phyloP scores from a whole-genome alignment of 352 stramenopile species.

The Phytopythium montanum region DNA sequence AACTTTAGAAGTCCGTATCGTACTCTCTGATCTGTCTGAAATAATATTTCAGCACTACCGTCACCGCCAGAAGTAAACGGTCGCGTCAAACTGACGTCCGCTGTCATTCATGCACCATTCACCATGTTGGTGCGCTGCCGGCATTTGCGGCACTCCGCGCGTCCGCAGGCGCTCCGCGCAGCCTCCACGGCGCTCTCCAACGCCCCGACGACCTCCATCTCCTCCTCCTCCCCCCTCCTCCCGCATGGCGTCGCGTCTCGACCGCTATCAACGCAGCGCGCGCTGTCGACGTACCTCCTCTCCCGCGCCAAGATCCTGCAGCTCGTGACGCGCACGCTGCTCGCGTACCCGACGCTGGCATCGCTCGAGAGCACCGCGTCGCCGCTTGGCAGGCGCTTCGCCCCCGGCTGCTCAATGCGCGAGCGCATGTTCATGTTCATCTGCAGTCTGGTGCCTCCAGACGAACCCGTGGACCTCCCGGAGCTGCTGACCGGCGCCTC shows the following conservation, averaged over 20 bases:
- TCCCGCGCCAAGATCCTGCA: slow-evolving; percentile 36
- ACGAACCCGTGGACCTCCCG: slow-evolving; percentile 36
- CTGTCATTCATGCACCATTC: not conserved
- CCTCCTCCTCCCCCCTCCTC: not conserved
- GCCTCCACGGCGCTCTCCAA: not conserved
- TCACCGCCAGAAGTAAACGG: not conserved
- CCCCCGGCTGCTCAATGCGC: slow-evolving; percentile 16
- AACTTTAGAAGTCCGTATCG: not conserved
- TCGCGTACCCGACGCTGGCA: slow-evolving; percentile 36
- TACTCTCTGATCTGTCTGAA: not conserved
- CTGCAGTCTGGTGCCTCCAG: slow-evolving; percentile 32
- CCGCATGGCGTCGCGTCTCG: not conserved
- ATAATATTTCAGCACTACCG: not conserved
- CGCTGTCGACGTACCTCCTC: slow-evolving; percentile 26
- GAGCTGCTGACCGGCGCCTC: slow-evolving; percentile 33
- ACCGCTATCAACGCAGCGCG: slow-evolving; percentile 12
- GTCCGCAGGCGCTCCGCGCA: not conserved
- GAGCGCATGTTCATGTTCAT: slow-evolving; percentile 48
- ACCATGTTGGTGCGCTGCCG: not conserved
- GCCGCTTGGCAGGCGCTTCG: slow-evolving; percentile 25
- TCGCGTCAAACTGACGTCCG: not conserved
- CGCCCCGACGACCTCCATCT: not conserved
- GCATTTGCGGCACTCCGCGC: not conserved
- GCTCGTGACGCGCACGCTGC: slow-evolving; percentile 27
- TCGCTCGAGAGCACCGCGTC: slow-evolving; percentile 24